These are phyloP conservation scores for Lippia alba DNA, from an alignment of 305 asterid species.

Conservation along the genomic window DNA sequence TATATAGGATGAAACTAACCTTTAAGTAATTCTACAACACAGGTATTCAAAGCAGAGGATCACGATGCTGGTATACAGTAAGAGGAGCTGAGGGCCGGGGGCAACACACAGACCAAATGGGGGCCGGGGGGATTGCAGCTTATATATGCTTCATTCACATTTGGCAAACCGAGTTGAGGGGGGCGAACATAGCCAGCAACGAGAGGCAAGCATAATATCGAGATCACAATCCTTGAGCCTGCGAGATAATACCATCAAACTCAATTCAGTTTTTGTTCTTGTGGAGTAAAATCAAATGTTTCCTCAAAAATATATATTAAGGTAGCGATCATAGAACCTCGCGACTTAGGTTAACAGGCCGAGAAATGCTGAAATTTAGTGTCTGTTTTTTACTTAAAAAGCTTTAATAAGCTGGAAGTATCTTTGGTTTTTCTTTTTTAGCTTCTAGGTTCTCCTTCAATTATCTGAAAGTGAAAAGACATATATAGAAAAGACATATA, in stretches of 20 bases:
- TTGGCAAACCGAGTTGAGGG: constrained; percentile 84
- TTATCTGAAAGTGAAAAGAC: no score
- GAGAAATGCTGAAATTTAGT: background rate
- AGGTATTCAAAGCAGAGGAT: constrained; percentile 21
- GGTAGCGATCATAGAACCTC: no score
- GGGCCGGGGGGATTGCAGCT: constrained; percentile 98
- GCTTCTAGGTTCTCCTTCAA: no score
- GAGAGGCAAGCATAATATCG: constrained; percentile 84
- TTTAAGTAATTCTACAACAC: constrained; percentile 26
- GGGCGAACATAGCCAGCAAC: constrained; percentile 96
- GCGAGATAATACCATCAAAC: constrained; percentile 29
- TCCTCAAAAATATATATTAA: no score
- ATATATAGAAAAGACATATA: no score
- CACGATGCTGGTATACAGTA: constrained; percentile 79
- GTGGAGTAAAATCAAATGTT: no score
- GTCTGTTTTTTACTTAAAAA: no score
- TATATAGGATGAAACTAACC: constrained; percentile 7
- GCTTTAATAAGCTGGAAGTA: no score
- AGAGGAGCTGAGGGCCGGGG: constrained; percentile 95
- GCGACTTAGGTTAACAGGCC: background rate
- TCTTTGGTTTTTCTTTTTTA: no score
- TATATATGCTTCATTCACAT: constrained; percentile 69
- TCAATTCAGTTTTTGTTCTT: no score
- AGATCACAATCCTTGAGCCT: constrained; percentile 85
- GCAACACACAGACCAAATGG: constrained; percentile 88